Base-by-base conservation (phyloP, 2,329 filamentous ascomycete species). In the Aspergillus calidoustus region DNA sequence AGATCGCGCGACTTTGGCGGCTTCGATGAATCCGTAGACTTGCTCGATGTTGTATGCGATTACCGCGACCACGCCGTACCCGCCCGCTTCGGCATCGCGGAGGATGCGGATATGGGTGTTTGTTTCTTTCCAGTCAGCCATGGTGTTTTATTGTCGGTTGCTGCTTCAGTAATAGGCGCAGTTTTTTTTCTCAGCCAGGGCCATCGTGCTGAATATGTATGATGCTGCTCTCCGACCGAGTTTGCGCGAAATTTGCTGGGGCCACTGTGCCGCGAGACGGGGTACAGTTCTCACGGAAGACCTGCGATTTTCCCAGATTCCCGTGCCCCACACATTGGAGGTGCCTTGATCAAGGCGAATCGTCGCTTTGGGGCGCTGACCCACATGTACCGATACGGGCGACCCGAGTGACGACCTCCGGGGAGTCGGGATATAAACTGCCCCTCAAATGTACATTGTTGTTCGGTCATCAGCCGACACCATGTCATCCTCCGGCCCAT, bases 1-100 rank as follows among this genome's bases (percentile, higher is more conserved):
- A 0, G 87, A 88, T 30, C 79, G 79, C 63, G 87, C 87, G n/a
- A 83, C 82, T 74, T 90, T 87, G 61, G 89, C 88, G 7, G 89
- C 89, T 64, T 82, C 82, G 57, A 90, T 84, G 3, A 85, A 85
- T 6, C 86, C 88, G 44, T 90, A 78, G 64, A 91, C 86, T 46
- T 85, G 85, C 77, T 91, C 89, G 66, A 90, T 80, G 72, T 91
- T 89, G 46, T 64, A 66, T 22, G 54, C 62, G 41, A 66, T 62
- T 9, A 64, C 75, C 76, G 80, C 84, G 4, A 84, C 81, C 25
- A 87, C 83, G 17, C 83, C 85, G 67, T 87, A 87, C 19, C 81
- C 80, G 57, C 82, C 83, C 31, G 77, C 75, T 48, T 80, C 78
- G n/a, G 85, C 85, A 23, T 81, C 80, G 65, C 83, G 79, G 62